Percentiles rank a stretch among this genome's conserved stretches.
These are phyloP conservation scores for Fraxinus latifolia DNA, from an alignment of 305 asterid species.

Conservation along the genomic window DNA sequence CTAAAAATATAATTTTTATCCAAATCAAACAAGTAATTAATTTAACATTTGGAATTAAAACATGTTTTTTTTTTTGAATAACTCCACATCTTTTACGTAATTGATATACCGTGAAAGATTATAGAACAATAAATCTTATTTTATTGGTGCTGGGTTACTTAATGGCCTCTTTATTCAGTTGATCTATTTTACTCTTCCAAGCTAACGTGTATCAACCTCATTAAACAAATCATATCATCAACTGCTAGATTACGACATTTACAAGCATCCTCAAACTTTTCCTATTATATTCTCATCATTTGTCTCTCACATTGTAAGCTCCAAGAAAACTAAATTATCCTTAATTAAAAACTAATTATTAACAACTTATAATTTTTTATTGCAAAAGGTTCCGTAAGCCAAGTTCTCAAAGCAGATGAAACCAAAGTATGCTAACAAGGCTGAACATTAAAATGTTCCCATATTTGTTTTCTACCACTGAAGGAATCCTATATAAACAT, in stretches of 20 bases:
- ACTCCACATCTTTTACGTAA: too few species aligned
- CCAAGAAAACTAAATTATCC: background rate
- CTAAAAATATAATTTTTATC: too few species aligned
- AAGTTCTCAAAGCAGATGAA: background rate
- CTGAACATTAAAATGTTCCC: constrained; percentile 27
- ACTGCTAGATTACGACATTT: background rate
- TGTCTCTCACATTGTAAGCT: background rate
- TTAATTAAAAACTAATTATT: background rate
- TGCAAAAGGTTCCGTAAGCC: background rate
- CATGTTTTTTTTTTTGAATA: too few species aligned
- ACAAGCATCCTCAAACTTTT: background rate
- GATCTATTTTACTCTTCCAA: background rate
- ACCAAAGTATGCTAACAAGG: constrained; percentile 18
- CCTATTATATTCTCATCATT: background rate
- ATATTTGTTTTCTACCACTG: constrained; percentile 24
- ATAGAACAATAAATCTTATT: too few species aligned
- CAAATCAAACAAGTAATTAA: too few species aligned
- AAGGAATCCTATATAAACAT: constrained; percentile 24
- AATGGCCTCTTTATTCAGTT: background rate
- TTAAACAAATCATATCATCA: background rate
- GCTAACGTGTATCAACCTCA: background rate
- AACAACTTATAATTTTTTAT: background rate
- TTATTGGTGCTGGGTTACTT: too few species aligned
- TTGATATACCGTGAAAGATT: too few species aligned
- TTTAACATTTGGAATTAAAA: too few species aligned